Evolutionary conservation across 2,329 filamentous ascomycete genomes (phyloP).

Genomic region (Grosmannia clavigera): DNA sequence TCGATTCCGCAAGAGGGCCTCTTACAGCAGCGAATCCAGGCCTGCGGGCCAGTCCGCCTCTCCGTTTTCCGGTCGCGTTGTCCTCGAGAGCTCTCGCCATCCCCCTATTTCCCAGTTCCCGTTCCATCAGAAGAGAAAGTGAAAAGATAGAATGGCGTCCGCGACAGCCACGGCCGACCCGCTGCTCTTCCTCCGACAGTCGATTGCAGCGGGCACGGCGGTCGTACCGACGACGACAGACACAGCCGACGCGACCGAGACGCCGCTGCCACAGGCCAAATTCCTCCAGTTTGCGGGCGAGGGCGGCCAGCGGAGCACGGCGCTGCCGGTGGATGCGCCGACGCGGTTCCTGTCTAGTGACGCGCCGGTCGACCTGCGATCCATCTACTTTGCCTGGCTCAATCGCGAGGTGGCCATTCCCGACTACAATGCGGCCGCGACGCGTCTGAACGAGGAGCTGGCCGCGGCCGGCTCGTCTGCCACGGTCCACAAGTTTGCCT

Average conservation of each 20-base stretch:
- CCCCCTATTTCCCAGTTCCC: too few relatives aligned
- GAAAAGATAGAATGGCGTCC: background rate
- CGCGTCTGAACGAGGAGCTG: conserved; percentile 69
- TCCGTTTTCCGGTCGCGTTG: too few relatives aligned
- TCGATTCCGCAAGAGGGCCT: background rate
- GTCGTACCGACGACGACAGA: conserved; percentile 63
- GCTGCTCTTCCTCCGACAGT: conserved; percentile 70
- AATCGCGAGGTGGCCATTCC: conserved; percentile 84
- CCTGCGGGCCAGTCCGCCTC: background rate
- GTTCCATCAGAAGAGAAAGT: too few relatives aligned
- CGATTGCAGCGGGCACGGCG: conserved; percentile 57
- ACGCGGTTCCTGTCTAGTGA: conserved; percentile 81
- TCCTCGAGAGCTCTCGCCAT: too few relatives aligned
- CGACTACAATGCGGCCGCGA: conserved; percentile 79
- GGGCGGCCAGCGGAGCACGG: conserved; percentile 21
- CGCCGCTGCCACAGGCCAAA: conserved; percentile 60
- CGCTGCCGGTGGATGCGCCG: conserved; percentile 55
- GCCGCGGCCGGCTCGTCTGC: conserved; percentile 39
- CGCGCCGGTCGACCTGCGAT: conserved; percentile 70
- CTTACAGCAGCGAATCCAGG: background rate
- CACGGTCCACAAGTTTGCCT: conserved; percentile 75
- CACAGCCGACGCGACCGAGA: conserved; percentile 49
- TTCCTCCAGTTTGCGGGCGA: conserved; percentile 62
- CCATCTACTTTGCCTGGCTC: conserved; percentile 91
- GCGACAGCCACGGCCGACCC: conserved; percentile 41